These are phyloP conservation scores for Pyrenochaeta sp. DNA, from an alignment of 2,329 filamentous ascomycete genomes.

Conservation along the genomic window DNA sequence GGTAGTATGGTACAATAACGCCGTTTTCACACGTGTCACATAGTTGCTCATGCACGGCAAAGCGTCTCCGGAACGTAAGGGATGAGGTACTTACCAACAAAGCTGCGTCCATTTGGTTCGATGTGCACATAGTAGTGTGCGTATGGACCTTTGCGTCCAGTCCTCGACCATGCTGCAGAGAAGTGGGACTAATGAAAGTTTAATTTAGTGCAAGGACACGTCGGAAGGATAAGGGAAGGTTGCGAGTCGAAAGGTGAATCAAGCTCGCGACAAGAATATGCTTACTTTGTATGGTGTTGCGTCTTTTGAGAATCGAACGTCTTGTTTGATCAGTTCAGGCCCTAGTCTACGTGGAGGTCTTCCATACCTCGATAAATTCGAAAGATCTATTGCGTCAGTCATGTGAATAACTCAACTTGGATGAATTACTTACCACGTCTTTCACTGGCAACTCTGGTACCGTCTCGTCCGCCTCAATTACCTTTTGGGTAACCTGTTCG, in stretches of 20 bases:
- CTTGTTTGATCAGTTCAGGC: slow-evolving; percentile 44
- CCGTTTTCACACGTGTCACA: no score
- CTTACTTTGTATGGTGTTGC: slow-evolving; percentile 86
- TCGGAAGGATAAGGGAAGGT: not conserved
- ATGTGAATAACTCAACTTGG: no score
- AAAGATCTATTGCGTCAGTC: slow-evolving; percentile 64
- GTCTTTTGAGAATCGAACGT: slow-evolving; percentile 83
- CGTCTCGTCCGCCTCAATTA: slow-evolving; percentile 77
- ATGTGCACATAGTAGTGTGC: slow-evolving; percentile 89
- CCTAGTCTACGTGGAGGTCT: not conserved
- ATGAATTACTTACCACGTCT: slow-evolving; percentile 70
- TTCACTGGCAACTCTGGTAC: slow-evolving; percentile 86
- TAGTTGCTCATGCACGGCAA: slow-evolving; percentile 4
- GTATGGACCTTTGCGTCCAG: slow-evolving; percentile 71
- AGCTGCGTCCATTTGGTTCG: slow-evolving; percentile 70
- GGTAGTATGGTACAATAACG: slow-evolving; percentile 2
- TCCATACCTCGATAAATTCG: slow-evolving; percentile 74
- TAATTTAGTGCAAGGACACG: slow-evolving; percentile 16
- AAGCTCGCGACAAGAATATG: not conserved
- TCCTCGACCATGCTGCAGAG: slow-evolving; percentile 85
- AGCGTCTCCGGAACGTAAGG: slow-evolving; percentile 3
- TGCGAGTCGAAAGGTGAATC: no score
- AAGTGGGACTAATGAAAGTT: slow-evolving; percentile 70
- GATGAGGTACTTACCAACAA: slow-evolving; percentile 67
- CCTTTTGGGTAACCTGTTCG: slow-evolving; percentile 71